A percentile compares a stretch with the other conserved stretches of the same genome.
These are phyloP conservation scores for Schizothecium vesticola DNA, from an alignment of 495 filamentous ascomycete species.

Conservation along the genomic window DNA sequence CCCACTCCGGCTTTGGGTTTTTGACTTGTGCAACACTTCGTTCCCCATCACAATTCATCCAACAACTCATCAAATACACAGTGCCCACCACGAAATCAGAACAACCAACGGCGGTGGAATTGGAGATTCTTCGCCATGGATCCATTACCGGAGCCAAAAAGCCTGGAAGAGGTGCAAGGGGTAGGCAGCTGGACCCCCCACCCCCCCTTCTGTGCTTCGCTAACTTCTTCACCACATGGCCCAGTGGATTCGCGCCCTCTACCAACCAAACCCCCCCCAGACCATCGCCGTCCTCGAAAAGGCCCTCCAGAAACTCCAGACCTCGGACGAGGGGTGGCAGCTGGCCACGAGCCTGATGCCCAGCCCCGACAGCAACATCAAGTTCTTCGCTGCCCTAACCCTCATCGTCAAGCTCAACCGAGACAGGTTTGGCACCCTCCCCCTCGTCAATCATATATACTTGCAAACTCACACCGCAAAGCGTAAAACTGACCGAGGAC, in stretches of 20 bases:
- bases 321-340: conserved; percentile 75
- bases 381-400: conserved; percentile 92
- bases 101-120: neutral
- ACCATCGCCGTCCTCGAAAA: conserved; percentile 66
- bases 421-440: conserved; percentile 68
- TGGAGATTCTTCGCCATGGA: conserved; percentile 19
- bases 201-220: neutral
- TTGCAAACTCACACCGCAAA: conserved; percentile 22
- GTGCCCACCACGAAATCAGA: neutral
- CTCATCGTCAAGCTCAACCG: conserved; percentile 89
- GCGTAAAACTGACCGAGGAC: conserved; percentile 55
- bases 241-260: conserved; percentile 56
- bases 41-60: neutral
- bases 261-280: conserved; percentile 58
- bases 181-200: conserved; percentile 22
- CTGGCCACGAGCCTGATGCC: conserved; percentile 68
- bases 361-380: conserved; percentile 61
- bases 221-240: conserved; percentile 20
- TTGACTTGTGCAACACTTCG: neutral
- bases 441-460: neutral
- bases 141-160: conserved; percentile 28
- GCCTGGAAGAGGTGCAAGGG: conserved; percentile 37
- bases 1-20: neutral
- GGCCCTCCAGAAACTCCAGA: conserved; percentile 70
- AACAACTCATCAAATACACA: neutral